Evolutionary conservation across 371 early-diverging fungal species (phyloP).

Genomic region (Basidiobolus meristosporus): DNA sequence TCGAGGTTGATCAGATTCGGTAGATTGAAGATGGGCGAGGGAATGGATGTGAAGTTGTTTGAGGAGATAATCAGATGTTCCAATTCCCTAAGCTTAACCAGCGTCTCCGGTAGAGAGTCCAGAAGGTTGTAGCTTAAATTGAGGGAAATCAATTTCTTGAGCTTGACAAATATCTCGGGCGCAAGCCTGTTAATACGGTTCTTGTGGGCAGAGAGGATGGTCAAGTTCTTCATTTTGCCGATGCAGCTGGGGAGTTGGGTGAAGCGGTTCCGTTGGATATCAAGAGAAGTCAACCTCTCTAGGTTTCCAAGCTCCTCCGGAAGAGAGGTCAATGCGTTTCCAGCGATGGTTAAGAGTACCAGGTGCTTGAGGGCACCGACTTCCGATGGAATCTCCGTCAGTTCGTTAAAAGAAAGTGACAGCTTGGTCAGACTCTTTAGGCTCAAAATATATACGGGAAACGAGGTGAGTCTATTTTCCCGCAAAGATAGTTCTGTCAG

Average conservation of each 20-base stretch:
- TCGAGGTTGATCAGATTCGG: conserved; percentile 30
- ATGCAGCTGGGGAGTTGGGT: conserved; percentile 24
- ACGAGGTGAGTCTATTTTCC: too few species aligned
- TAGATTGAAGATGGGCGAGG: conserved; percentile 17
- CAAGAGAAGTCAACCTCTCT: conserved; percentile 28
- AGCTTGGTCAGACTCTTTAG: too few species aligned
- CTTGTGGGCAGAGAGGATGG: conserved; percentile 18
- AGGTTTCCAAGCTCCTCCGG: conserved; percentile 29
- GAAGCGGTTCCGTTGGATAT: conserved; percentile 35
- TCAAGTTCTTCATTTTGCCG: conserved; percentile 11
- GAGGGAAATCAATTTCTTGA: conserved; percentile 13
- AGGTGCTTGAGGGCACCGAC: too few species aligned
- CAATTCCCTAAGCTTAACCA: conserved; percentile 19
- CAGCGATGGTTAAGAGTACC: too few species aligned
- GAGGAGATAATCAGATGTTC: conserved; percentile 33
- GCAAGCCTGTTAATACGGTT: conserved; percentile 17
- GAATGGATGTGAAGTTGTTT: conserved; percentile 21
- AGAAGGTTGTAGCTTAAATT: conserved; percentile 22
- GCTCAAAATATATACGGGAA: too few species aligned
- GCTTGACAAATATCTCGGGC: conserved; percentile 7
- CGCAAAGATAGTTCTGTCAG: too few species aligned
- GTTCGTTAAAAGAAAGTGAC: too few species aligned
- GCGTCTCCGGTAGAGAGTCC: conserved; percentile 17
- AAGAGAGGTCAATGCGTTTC: conserved; percentile 9
- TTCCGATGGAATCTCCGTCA: too few species aligned